Evolutionary conservation across 1,284 basidiomycete species (phyloP), one percentile per base, ranked within the genome.

Genomic region (Ceratobasidium sp.): DNA sequence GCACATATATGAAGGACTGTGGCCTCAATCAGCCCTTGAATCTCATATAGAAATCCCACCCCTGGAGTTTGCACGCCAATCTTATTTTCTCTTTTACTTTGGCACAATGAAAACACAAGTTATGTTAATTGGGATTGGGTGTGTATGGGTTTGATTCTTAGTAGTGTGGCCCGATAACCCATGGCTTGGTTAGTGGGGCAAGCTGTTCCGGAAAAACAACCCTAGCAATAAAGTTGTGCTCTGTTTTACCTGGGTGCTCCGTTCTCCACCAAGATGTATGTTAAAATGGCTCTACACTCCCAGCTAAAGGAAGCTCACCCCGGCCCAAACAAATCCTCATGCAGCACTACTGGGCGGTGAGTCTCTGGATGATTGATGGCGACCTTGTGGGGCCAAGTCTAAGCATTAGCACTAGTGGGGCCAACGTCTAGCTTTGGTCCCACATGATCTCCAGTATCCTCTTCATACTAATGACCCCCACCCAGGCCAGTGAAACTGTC

Each of bases 271-370:
- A 71, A 55, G 67, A 63, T 38, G 57, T 52, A 16, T 41, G 44
- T 23, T 6, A 4, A 16, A 13, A n/a, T n/a, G n/a, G n/a, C n/a
- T n/a, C n/a, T n/a, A n/a, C n/a, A n/a, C n/a, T n/a, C n/a, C n/a
- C n/a, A n/a, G n/a, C n/a, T n/a, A n/a, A n/a, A n/a, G n/a, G n/a
- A n/a, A n/a, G n/a, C n/a, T n/a, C n/a, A n/a, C n/a, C n/a, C n/a
- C 72, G 11, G n/a, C 30, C 43, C n/a, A 43, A 57, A n/a, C 54
- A n/a, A n/a, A n/a, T n/a, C n/a, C n/a, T n/a, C n/a, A n/a, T 30
- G 47, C 76, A 89, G 88, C 92, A 94, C 81, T 95, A 95, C 83
- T 91, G 91, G 32, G 91, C 91, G 2, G 91, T 92, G 78, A 77
- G 88, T 80, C 18, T 30, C 26, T 8, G 26, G 14, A 28, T 30